A percentile compares a stretch with the other conserved stretches of the same genome.
Evolutionary conservation across 164 flowering plant genomes (phyloP).

Genomic region (Paratinospora sagittata): DNA sequence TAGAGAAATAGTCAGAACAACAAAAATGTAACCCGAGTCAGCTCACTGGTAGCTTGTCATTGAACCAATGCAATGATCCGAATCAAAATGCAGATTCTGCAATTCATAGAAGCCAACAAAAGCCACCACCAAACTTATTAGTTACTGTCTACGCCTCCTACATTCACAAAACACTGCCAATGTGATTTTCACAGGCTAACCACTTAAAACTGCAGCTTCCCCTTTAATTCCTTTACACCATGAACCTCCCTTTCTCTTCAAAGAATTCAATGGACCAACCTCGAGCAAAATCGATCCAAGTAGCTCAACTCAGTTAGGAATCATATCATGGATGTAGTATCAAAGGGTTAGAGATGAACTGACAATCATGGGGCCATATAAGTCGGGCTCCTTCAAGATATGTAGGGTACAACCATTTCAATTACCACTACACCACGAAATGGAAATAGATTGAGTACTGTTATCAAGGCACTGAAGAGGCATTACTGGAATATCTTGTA

Average conservation of each 20-base stretch:
- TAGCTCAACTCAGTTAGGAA: background rate
- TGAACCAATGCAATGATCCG: background rate
- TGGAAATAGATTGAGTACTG: constrained; percentile 3
- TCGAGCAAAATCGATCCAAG: no score
- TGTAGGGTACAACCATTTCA: background rate
- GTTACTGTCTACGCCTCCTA: background rate
- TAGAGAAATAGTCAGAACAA: background rate
- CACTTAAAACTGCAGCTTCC: background rate
- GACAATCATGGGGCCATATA: constrained; percentile 6
- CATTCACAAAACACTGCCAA: background rate
- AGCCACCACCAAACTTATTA: background rate
- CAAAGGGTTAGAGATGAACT: constrained; percentile 1
- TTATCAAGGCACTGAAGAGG: constrained; percentile 52
- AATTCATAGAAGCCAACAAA: background rate
- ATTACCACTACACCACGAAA: constrained; percentile 13
- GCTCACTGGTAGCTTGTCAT: background rate
- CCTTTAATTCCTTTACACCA: background rate
- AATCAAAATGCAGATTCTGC: background rate
- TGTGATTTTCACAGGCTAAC: background rate
- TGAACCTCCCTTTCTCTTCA: background rate
- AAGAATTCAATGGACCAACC: constrained; percentile 4
- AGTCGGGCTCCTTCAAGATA: background rate
- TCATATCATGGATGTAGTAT: constrained; percentile 2
- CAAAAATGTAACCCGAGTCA: background rate
- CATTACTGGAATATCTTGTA: constrained; percentile 56